A percentile compares a stretch with the other conserved stretches of the same genome.
Evolutionary conservation across 352 stramenopile genomes (phyloP).

Genomic region (Vaucheria bursata): DNA sequence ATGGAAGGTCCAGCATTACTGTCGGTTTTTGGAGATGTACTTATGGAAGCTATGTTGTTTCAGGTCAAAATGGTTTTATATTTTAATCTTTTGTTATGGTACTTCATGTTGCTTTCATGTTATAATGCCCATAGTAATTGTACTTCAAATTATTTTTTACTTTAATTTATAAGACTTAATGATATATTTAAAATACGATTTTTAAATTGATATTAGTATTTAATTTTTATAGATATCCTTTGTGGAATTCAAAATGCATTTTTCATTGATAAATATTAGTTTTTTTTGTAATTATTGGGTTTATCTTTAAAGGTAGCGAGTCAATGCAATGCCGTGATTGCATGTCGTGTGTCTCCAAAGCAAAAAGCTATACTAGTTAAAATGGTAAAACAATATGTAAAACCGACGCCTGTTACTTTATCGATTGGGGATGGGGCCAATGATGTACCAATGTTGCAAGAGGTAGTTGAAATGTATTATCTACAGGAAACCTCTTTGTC

Average conservation of each 20-base stretch:
- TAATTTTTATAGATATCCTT: too few relatives aligned
- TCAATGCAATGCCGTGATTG: conserved; percentile 86
- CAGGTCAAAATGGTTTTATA: conserved; percentile 52
- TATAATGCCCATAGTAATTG: too few relatives aligned
- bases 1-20: conserved; percentile 73
- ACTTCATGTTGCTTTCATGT: too few relatives aligned
- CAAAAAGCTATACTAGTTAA: conserved; percentile 96
- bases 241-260: too few relatives aligned
- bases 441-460: conserved; percentile 88
- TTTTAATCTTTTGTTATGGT: too few relatives aligned
- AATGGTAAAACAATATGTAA: conserved; percentile 59
- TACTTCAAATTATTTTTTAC: too few relatives aligned
- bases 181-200: too few relatives aligned
- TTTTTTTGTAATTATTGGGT: too few relatives aligned
- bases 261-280: too few relatives aligned
- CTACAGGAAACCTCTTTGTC: neutral
- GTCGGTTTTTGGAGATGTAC: conserved; percentile 57
- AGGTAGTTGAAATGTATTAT: conserved; percentile 29
- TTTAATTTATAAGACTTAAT: too few relatives aligned
- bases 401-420: conserved; percentile 57
- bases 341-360: conserved; percentile 89
- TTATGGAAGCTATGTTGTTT: conserved; percentile 67
- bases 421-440: conserved; percentile 77
- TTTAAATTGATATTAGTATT: too few relatives aligned
- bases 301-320: conserved; percentile 13